These are phyloP conservation scores for Royoungia palumana DNA, from an alignment of 768 basidiomycete species.

Conservation along the genomic window DNA sequence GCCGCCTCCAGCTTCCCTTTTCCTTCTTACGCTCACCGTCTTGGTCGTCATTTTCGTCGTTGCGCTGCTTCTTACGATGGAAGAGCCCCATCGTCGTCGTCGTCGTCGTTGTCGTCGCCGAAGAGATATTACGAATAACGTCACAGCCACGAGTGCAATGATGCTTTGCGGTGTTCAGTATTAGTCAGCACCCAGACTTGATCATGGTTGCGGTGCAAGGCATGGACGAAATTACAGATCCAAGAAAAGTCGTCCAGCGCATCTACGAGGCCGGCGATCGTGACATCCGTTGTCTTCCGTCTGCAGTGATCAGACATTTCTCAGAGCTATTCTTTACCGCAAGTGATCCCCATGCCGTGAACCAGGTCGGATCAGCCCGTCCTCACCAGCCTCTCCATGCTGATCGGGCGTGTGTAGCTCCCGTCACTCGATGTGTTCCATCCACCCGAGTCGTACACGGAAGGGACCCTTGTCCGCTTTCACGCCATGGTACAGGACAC, in stretches of 20 bases:
- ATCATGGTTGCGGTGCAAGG: constrained; percentile 53
- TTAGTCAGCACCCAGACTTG: constrained; percentile 12
- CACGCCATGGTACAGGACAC: constrained; percentile 83
- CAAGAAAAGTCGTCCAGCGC: constrained; percentile 45
- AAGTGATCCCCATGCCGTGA: constrained; percentile 26
- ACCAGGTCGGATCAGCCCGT: constrained; percentile 21
- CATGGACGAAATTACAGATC: constrained; percentile 48
- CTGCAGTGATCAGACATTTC: constrained; percentile 47
- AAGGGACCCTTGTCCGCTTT: constrained; percentile 66
- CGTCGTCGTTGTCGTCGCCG: constrained; percentile 12
- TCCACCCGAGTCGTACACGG: constrained; percentile 48
- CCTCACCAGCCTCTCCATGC: neutral
- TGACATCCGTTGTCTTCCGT: constrained; percentile 32
- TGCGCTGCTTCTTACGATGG: constrained; percentile 46
- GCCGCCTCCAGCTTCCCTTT: constrained; percentile 77
- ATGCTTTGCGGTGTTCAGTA: neutral
- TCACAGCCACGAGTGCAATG: constrained; percentile 12
- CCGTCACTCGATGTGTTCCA: constrained; percentile 46
- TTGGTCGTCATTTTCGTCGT: constrained; percentile 36
- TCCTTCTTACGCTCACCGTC: constrained; percentile 64
- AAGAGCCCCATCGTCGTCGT: constrained; percentile 50
- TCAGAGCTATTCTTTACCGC: constrained; percentile 37
- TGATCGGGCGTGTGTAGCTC: constrained; percentile 42
- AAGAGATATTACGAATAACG: neutral
- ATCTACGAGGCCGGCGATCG: constrained; percentile 38